A percentile compares a stretch with the other conserved stretches of the same genome.
These are phyloP conservation scores for Geranium brycei DNA, from an alignment of 345 rosid species.

Conservation along the genomic window DNA sequence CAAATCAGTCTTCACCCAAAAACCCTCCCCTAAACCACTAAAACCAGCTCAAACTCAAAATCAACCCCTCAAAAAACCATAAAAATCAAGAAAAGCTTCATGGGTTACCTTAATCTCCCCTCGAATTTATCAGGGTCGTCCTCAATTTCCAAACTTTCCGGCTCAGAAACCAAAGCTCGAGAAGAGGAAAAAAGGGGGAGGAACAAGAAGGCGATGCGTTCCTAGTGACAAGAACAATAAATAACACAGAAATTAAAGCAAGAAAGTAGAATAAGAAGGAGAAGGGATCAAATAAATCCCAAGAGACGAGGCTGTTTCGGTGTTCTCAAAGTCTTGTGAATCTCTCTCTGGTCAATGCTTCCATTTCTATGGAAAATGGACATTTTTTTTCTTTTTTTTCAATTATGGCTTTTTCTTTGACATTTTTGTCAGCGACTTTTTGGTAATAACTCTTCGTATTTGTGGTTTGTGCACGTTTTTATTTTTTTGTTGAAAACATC, in stretches of 20 bases:
- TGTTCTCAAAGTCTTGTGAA: slow-evolving; percentile 37
- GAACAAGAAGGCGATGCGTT: not conserved
- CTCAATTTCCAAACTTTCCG: not conserved
- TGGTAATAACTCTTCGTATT: too few relatives aligned
- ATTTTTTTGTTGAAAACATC: too few relatives aligned
- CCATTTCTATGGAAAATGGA: slow-evolving; percentile 21
- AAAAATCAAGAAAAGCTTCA: too few relatives aligned
- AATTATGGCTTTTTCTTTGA: too few relatives aligned
- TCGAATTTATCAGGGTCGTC: not conserved
- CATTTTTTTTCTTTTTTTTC: too few relatives aligned
- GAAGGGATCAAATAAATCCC: slow-evolving; percentile 21
- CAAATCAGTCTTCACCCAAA: too few relatives aligned
- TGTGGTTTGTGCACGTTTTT: too few relatives aligned
- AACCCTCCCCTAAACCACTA: too few relatives aligned
- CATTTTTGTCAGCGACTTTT: too few relatives aligned
- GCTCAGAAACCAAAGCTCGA: not conserved
- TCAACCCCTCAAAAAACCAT: too few relatives aligned
- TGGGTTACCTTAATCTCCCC: not conserved
- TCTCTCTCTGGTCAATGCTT: slow-evolving; percentile 50
- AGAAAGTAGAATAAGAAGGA: slow-evolving; percentile 3
- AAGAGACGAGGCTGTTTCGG: slow-evolving; percentile 27
- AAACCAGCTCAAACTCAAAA: too few relatives aligned
- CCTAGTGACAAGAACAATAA: not conserved
- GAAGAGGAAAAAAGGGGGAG: too few relatives aligned
- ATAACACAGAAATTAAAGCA: slow-evolving; percentile 10